Conservation (phyloP, 129 eudicot species). For the Flaveria robusta region DNA sequence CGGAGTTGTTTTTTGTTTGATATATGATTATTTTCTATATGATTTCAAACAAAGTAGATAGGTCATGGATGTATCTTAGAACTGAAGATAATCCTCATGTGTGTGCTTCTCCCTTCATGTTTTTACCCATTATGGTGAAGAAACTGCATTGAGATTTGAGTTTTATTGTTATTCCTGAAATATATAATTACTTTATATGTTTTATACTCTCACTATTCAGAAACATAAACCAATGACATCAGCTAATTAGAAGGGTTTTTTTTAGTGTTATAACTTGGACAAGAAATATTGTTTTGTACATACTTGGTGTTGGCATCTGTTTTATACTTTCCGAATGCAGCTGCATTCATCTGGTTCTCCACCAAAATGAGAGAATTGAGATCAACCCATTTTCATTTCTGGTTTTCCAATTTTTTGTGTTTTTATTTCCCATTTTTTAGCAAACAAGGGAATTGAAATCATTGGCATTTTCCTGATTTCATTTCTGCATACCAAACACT, state of each 20-base stretch:
- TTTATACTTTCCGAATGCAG: neutral
- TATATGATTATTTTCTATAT: neutral
- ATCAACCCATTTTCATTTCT: neutral
- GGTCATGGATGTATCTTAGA: neutral
- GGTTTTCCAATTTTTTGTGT: neutral
- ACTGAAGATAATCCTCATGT: neutral
- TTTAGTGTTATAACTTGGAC: neutral
- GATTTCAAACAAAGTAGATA: conserved; percentile 3
- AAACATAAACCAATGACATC: neutral
- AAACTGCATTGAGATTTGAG: neutral
- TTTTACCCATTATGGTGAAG: neutral
- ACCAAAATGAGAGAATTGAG: neutral
- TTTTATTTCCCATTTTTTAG: neutral
- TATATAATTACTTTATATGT: neutral
- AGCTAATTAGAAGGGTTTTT: neutral
- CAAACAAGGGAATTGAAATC: conserved; percentile 4
- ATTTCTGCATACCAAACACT: neutral
- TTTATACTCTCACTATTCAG: neutral
- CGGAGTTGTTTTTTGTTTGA: neutral
- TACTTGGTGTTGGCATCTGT: neutral
- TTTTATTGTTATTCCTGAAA: neutral
- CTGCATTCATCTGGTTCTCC: neutral
- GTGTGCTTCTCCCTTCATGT: neutral
- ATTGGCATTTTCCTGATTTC: neutral
- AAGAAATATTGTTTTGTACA: neutral